phyloP scores from a whole-genome alignment of 495 filamentous ascomycete species.

The Margaritispora aquatica region DNA sequence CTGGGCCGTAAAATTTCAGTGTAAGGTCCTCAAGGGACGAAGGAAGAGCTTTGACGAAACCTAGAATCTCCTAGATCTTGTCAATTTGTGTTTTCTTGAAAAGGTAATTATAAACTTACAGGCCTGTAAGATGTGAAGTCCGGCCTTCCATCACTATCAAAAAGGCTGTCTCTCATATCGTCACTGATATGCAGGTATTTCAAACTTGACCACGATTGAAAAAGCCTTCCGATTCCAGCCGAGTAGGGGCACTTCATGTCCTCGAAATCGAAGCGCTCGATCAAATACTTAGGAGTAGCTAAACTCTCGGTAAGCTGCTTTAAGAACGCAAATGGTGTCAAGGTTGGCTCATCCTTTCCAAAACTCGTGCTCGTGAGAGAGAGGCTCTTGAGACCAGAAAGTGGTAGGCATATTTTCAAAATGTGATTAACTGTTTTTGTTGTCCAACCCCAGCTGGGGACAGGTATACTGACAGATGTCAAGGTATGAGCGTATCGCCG shows the following conservation, averaged over 20 bases:
- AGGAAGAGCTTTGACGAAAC: constrained; percentile 12
- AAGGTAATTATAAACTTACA: not conserved
- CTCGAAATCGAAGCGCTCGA: constrained; percentile 4
- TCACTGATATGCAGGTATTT: constrained; percentile 12
- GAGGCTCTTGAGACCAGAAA: constrained; percentile 5
- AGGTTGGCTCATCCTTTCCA: not conserved
- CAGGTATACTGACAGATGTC: constrained; percentile 5
- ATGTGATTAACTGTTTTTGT: constrained; percentile 6
- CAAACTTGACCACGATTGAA: constrained; percentile 11
- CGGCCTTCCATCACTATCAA: not conserved
- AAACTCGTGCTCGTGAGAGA: not conserved
- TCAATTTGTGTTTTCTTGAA: not conserved
- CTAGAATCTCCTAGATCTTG: not conserved
- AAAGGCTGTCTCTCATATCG: not conserved
- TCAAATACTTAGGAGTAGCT: not conserved
- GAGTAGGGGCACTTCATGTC: constrained; percentile 1
- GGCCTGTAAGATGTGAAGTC: not conserved
- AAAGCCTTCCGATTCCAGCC: constrained; percentile 1
- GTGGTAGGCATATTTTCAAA: not conserved
- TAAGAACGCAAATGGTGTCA: constrained; percentile 6
- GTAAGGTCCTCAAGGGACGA: constrained; percentile 7
- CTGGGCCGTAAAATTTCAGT: constrained; percentile 5
- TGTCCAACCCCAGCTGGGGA: not conserved
- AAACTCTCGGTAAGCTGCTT: constrained; percentile 1
- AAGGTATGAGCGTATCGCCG: not conserved